Percentiles rank a stretch among this genome's conserved stretches.
Conservation (phyloP, 2,329 filamentous ascomycete genomes). For the Diaporthe vexans region DNA sequence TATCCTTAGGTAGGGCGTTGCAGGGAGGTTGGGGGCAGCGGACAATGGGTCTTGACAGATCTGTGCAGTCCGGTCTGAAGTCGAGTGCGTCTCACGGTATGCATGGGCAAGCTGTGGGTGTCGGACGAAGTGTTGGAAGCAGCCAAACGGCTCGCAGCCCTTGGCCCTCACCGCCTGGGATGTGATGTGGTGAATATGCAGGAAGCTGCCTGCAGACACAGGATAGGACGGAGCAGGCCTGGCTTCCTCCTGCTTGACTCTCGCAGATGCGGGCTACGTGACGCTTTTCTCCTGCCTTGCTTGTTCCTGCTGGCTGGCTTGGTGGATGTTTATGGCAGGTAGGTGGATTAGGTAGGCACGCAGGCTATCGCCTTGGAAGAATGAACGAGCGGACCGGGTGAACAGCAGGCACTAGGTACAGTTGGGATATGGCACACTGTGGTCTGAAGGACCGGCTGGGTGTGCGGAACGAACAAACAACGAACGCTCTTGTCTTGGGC, state of each 20-base stretch:
- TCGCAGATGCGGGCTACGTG: slow-evolving; percentile 20
- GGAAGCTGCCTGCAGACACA: slow-evolving; percentile 40
- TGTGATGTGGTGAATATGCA: slow-evolving; percentile 45
- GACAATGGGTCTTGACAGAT: slow-evolving; percentile 19
- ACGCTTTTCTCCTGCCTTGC: slow-evolving; percentile 17
- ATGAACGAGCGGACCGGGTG: neutral
- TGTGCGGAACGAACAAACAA: slow-evolving; percentile 6
- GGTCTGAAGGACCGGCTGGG: neutral
- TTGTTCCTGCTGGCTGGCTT: slow-evolving; percentile 3
- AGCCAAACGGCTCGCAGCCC: slow-evolving; percentile 55
- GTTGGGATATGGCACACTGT: neutral
- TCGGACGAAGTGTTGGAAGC: slow-evolving; percentile 46
- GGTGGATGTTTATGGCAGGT: neutral
- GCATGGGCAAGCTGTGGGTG: slow-evolving; percentile 34
- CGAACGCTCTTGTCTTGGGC: slow-evolving; percentile 14
- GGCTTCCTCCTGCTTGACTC: slow-evolving; percentile 30
- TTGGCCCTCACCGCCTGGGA: slow-evolving; percentile 52
- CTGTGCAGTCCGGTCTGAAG: slow-evolving; percentile 35
- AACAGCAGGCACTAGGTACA: no score
- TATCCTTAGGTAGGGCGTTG: neutral
- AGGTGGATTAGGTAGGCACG: no score
- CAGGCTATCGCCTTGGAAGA: neutral
- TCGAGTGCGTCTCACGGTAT: slow-evolving; percentile 34
- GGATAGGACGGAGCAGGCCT: slow-evolving; percentile 6
- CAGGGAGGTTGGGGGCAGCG: slow-evolving; percentile 24